These are phyloP conservation scores for Lodderomyces parapsilosis DNA, from an alignment of 1,139 yeast genomes.

Conservation along the genomic window DNA sequence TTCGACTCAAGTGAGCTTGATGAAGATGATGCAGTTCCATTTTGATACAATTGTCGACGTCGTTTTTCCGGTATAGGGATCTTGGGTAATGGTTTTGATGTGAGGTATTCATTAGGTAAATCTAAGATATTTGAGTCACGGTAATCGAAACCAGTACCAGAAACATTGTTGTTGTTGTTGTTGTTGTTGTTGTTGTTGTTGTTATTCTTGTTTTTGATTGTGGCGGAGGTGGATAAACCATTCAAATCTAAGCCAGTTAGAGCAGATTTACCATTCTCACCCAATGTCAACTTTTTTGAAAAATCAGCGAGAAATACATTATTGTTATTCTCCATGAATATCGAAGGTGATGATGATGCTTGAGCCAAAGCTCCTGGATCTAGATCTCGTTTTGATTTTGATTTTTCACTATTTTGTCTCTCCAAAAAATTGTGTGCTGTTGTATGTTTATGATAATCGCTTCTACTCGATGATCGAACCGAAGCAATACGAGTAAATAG, in stretches of 20 bases:
- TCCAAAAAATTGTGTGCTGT: conserved; percentile 26
- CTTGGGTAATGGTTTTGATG: conserved; percentile 16
- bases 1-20: conserved; percentile 20
- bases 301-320: conserved; percentile 21
- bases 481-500: conserved; percentile 34
- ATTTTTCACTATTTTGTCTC: conserved; percentile 11
- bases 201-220: conserved; percentile 3
- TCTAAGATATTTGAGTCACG: conserved; percentile 25
- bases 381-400: too few relatives aligned
- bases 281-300: conserved; percentile 5
- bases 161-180: neutral
- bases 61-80: conserved; percentile 13
- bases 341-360: neutral
- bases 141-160: neutral
- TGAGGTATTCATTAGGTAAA: conserved; percentile 36
- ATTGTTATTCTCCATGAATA: conserved; percentile 19
- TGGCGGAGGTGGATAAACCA: conserved; percentile 1
- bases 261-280: neutral
- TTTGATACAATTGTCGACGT: conserved; percentile 5
- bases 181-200: neutral
- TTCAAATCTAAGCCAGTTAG: conserved; percentile 1
- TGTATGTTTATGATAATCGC: conserved; percentile 39
- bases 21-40: conserved; percentile 8
- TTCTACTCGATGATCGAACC: conserved; percentile 33
- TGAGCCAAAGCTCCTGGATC: too few relatives aligned